These are phyloP conservation scores for Phyllostachys edulis DNA, from an alignment of 176 grass and related monocot genomes.

Conservation along the genomic window DNA sequence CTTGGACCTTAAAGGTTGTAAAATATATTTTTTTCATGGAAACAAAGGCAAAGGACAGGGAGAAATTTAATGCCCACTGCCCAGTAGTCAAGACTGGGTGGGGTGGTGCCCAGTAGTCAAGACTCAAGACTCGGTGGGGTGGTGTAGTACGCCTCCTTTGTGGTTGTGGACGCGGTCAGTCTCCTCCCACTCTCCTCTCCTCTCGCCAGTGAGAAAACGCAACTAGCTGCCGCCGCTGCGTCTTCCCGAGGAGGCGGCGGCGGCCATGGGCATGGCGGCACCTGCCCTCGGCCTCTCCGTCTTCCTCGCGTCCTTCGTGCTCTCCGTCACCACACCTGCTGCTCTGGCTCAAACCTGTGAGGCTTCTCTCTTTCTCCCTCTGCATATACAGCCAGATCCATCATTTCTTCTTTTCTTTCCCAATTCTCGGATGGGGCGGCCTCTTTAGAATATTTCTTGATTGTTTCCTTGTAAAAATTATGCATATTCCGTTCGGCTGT, in stretches of 20 bases:
- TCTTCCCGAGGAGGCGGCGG: neutral
- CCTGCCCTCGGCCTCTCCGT: neutral
- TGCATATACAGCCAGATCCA: neutral
- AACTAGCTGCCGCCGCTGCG: neutral
- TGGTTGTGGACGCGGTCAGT: too few species aligned
- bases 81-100: too few species aligned
- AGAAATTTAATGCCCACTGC: too few species aligned
- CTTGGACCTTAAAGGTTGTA: too few species aligned
- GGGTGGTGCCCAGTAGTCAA: too few species aligned
- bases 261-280: neutral
- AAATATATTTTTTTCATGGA: too few species aligned
- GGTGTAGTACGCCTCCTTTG: too few species aligned
- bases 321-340: neutral
- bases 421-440: too few species aligned
- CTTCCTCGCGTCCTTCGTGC: neutral
- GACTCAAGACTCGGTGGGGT: too few species aligned
- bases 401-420: neutral
- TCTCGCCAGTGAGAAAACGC: neutral
- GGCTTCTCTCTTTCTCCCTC: neutral
- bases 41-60: too few species aligned
- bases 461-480: neutral
- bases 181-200: too few species aligned
- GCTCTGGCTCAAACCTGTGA: slow-evolving; percentile 18
- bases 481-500: neutral
- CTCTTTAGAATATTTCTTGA: too few species aligned